phyloP scores from a whole-genome alignment of 176 grass and related monocot species.

The Juncus inflexus region DNA sequence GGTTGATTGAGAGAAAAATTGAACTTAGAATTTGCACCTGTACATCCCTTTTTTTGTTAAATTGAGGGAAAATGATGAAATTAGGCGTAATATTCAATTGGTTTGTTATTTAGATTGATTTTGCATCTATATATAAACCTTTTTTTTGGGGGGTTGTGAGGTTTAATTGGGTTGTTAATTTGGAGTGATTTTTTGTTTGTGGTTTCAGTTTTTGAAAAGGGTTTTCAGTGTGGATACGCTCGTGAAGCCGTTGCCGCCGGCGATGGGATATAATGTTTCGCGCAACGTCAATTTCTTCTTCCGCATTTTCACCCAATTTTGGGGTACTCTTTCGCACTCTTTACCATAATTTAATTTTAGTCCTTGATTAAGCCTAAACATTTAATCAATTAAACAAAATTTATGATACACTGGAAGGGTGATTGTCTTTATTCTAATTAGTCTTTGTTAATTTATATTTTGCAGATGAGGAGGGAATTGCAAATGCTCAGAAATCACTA shows the following conservation, averaged over 20 bases:
- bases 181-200: slow-evolving; percentile 11
- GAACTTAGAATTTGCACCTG: too few species aligned
- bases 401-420: slow-evolving; percentile 11
- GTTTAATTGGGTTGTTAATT: not conserved
- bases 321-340: slow-evolving; percentile 51
- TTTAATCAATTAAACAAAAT: too few species aligned
- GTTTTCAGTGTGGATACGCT: slow-evolving; percentile 89
- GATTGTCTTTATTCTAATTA: not conserved
- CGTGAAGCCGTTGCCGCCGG: slow-evolving; percentile 94
- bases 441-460: not conserved
- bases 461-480: slow-evolving; percentile 59
- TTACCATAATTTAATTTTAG: slow-evolving; percentile 18
- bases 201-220: slow-evolving; percentile 65
- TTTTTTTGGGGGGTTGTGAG: not conserved
- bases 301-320: slow-evolving; percentile 94
- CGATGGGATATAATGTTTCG: slow-evolving; percentile 85
- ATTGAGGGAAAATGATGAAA: not conserved
- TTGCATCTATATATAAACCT: not conserved
- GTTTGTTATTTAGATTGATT: too few species aligned
- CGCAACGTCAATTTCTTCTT: slow-evolving; percentile 80
- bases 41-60: slow-evolving; percentile 11
- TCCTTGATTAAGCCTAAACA: not conserved
- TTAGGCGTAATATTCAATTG: too few species aligned
- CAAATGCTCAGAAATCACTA: slow-evolving; percentile 81
- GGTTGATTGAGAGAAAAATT: not conserved